Percentiles rank a stretch among this genome's conserved stretches.
These are phyloP conservation scores for Bipolaris cookei DNA, from an alignment of 2,329 filamentous ascomycete genomes.

Conservation along the genomic window DNA sequence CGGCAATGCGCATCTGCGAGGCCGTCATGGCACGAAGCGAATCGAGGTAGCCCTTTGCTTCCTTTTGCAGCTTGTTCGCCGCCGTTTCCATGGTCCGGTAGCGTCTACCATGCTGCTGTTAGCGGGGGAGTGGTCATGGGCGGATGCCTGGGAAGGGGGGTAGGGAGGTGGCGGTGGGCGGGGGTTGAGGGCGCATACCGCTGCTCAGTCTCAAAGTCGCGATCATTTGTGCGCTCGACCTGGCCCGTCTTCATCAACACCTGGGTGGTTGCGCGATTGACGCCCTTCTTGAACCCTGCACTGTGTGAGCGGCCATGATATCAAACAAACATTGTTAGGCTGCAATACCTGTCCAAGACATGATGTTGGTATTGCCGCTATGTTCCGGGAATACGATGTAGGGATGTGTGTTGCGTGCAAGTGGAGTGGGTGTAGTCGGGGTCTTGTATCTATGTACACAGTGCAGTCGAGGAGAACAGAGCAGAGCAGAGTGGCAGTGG, in stretches of 20 bases:
- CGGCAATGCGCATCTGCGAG: slow-evolving; percentile 98
- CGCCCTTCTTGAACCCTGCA: slow-evolving; percentile 89
- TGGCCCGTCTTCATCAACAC: slow-evolving; percentile 99
- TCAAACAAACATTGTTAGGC: slow-evolving; percentile 15
- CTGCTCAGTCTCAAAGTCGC: slow-evolving; percentile 98
- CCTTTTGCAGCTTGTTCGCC: slow-evolving; percentile 89
- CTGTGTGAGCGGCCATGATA: slow-evolving; percentile 28
- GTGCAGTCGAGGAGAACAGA: neutral
- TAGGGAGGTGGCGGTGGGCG: slow-evolving; percentile 1
- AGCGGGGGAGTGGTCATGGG: slow-evolving; percentile 4
- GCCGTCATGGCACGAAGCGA: slow-evolving; percentile 98
- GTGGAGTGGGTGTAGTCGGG: slow-evolving; percentile 1
- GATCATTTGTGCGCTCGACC: slow-evolving; percentile 97
- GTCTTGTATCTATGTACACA: neutral
- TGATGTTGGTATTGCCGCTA: slow-evolving; percentile 27
- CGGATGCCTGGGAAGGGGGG: neutral
- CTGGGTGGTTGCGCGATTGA: slow-evolving; percentile 98
- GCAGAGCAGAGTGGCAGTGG: slow-evolving; percentile 14
- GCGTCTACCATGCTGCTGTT: slow-evolving; percentile 62
- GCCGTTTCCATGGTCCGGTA: slow-evolving; percentile 98
- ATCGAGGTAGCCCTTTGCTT: slow-evolving; percentile 97
- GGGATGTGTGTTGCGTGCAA: neutral
- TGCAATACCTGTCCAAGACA: slow-evolving; percentile 65
- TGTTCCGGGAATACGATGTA: neutral
- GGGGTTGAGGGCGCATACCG: slow-evolving; percentile 59